These are phyloP conservation scores for Dictyostelium purpureum DNA, from an alignment of 78 protist species.

Conservation along the genomic window DNA sequence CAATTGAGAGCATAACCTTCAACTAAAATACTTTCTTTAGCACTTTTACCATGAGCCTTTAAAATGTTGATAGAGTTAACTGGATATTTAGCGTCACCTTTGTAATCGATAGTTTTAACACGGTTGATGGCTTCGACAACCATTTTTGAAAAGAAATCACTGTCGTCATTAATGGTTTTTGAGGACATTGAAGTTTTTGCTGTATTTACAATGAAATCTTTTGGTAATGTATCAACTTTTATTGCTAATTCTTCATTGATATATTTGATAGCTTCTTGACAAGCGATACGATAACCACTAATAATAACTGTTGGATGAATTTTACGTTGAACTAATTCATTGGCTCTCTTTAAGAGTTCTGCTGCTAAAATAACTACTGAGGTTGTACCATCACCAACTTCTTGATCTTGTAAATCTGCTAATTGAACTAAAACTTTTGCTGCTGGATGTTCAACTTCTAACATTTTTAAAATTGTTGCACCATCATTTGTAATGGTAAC, in stretches of 20 bases:
- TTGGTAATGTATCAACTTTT: conserved; percentile 87
- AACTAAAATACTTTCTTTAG: conserved; percentile 88
- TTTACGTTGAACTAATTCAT: conserved; percentile 92
- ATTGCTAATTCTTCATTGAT: conserved; percentile 82
- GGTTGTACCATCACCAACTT: conserved; percentile 98
- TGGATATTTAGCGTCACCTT: conserved; percentile 94
- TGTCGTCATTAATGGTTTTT: conserved; percentile 94
- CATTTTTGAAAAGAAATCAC: conserved; percentile 95
- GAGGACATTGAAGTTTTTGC: conserved; percentile 98
- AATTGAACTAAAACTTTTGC: conserved; percentile 96
- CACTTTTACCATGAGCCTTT: conserved; percentile 96
- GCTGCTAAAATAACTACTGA: conserved; percentile 99
- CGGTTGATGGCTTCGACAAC: conserved; percentile 94
- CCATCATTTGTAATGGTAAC: conserved; percentile 97
- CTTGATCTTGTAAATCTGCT: conserved; percentile 96
- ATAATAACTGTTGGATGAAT: conserved; percentile 99
- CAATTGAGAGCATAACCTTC: conserved; percentile 97
- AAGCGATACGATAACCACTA: conserved; percentile 97
- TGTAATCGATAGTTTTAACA: conserved; percentile 89
- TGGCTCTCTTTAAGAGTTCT: conserved; percentile 96
- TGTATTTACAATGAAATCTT: conserved; percentile 91
- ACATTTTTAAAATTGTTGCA: conserved; percentile 95
- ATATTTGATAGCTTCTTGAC: conserved; percentile 92
- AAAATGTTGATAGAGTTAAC: conserved; percentile 95
- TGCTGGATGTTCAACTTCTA: conserved; percentile 99